Base-by-base conservation (phyloP, 805 yeast species). In the Teunomyces pallodes region DNA sequence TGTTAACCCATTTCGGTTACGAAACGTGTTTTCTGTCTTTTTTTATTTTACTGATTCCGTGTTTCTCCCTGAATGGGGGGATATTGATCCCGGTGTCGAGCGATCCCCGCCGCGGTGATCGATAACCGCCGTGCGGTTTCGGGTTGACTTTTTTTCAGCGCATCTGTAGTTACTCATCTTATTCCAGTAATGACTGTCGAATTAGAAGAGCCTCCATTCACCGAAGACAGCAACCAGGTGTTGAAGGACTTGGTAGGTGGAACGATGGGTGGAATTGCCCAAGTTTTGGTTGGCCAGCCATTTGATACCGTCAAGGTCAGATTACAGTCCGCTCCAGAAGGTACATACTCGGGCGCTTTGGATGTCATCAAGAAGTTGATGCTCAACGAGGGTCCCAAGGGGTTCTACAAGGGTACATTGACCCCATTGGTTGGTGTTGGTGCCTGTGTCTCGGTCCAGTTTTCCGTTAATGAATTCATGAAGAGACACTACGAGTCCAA, bases 261-360 rank as follows among this genome's bases (percentile, higher is more conserved):
- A 16, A 92, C 97, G 13, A 77, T 86, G 56, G 98, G 98, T 48
- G 99, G 99, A 46, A 82, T 94, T 26, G 92, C 97, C 5, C 99
- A 94, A 69, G 98, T 94, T 6, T 72, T 94, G 30, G 87, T 86
- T 10, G 99, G 99, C 20, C 98, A 94, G 68, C 97, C 98, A 6
- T 92, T 92, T 61, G 98, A 91, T 65, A 88, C 96, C 8, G 88
- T 94, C 40, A 92, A 92, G 69, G 98, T 94, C 16, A 77, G 99
- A 45, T 75, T 94, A 42, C 98, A 94, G 62, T 85, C 95, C 2
- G 90, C 91, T 1, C 83, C 90, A 2, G 83, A 83, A 30, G 94
- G 96, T 4, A 77, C 80, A 13, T 87, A 86, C 58, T 68, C 67
- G 16, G 89, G 90, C 2, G 85, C 96, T 0, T 56, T 81, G 48